Base-by-base conservation (phyloP, 78 protist genomes). In the Corallochytrium limacisporum region DNA sequence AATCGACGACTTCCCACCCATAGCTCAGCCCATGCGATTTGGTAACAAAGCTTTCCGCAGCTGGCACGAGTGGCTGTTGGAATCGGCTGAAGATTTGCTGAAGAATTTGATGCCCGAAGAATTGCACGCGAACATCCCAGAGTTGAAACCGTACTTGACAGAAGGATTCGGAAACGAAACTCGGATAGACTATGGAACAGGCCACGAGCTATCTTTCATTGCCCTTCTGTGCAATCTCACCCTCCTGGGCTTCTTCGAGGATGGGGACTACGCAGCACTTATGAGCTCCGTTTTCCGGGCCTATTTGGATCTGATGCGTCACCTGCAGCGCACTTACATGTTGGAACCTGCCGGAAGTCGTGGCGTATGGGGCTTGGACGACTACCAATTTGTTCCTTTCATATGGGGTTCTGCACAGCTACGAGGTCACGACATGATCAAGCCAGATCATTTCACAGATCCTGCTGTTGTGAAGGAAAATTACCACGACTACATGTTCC, bases 151-250 rank as follows among this genome's bases (percentile, higher is more conserved):
- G 1, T 95, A 95, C 62, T 35, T 89, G 15, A 0, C 31, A 0
- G 87, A 59, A 18, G 37, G 86, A 33, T 80, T 89, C 39, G 99
- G 99, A 4, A 75, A 91, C 56, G 22, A 28, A 18, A 40, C 53
- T n/a, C 74, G 99, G 35, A 74, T 94, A 8, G 99, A 95, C 82
- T 95, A 93, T 43, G 99, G 99, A 5, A 90, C 98, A 1, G 99
- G 99, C 18, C 99, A 94, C 47, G 98, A 94, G 62, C 43, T 78
- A 7, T 24, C 71, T 15, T 77, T 90, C n/a, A 1, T 65, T 20
- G 33, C 22, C 4, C 79, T 65, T n/a, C 7, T 85, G 75, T 75
- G 53, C 35, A 67, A 75, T 55, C 40, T 79, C 16, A 2, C 33
- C 10, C 16, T 49, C 9, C 47, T 77, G 9, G 84, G 84, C 39